Conservation (phyloP, 1,139 yeast species). For the Candida sojae region DNA sequence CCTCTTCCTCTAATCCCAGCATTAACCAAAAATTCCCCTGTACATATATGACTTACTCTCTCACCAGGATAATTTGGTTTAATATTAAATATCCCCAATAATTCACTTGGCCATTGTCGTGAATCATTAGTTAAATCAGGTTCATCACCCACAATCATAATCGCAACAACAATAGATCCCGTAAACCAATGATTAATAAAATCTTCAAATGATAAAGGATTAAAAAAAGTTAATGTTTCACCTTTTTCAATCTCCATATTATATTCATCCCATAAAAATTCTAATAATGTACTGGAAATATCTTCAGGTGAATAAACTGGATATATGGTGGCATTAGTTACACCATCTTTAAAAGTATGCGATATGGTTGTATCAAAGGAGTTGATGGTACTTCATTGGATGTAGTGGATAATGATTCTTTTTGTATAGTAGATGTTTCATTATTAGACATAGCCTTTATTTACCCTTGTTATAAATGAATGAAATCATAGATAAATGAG, state of each 20-base stretch:
- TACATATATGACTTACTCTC: constrained; percentile 88
- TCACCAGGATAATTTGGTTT: constrained; percentile 93
- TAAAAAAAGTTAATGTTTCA: constrained; percentile 83
- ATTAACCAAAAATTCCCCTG: constrained; percentile 85
- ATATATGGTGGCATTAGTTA: constrained; percentile 88
- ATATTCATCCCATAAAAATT: constrained; percentile 86
- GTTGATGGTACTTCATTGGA: constrained; percentile 31
- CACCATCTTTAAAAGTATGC: constrained; percentile 82
- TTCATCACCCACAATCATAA: constrained; percentile 82
- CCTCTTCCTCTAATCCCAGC: constrained; percentile 95
- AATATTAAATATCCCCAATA: constrained; percentile 80
- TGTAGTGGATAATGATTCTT: constrained; percentile 23
- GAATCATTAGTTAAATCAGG: constrained; percentile 26
- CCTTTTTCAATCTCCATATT: constrained; percentile 92
- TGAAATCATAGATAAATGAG: too few relatives aligned
- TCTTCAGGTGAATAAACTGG: constrained; percentile 69
- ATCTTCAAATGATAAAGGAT: constrained; percentile 68
- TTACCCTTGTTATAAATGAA: too few relatives aligned
- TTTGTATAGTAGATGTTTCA: constrained; percentile 31
- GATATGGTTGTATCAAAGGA: constrained; percentile 39
- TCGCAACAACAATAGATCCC: constrained; percentile 77
- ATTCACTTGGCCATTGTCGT: constrained; percentile 86
- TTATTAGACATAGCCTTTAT: background rate
- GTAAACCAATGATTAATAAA: constrained; percentile 82
- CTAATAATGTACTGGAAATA: constrained; percentile 75